Base-by-base conservation (phyloP, 2,329 filamentous ascomycete genomes). In the Diaporthe vaccinii region DNA sequence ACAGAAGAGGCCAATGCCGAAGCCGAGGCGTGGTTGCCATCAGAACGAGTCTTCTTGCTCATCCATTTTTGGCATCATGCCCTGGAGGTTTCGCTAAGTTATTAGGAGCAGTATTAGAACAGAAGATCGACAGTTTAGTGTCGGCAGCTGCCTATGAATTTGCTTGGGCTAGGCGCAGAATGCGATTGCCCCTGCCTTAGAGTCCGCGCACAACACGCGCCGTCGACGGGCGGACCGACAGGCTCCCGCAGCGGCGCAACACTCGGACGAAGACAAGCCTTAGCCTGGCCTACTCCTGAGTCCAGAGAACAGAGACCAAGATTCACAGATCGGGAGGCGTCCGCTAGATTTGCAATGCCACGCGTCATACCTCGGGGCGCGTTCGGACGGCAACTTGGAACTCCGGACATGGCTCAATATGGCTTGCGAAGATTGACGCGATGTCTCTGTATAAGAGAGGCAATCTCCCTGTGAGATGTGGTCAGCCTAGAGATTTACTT, bases 111-210 rank as follows among this genome's bases (percentile, higher is more conserved):
- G n/a, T 14, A 9, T 69, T 69, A 69, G 65, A 9, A 41, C 49
- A 2, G 17, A n/a, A 41, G 34, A 41, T 53, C 46, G 55, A 39
- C 65, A 28, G 14, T 1, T 14, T 55, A 69, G 46, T 69, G 65
- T 41, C 65, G 49, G 15, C 49, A 55, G 25, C 49, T 31, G 17
- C 34, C 4, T 41, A 55, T 31, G 3, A 55, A 41, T n/a, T 15
- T 53, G 65, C 46, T 53, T 20, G 31, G 46, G 31, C 65, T 68
- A 68, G 28, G 49, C 22, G 15, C 10, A 53, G 46, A 53, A 69
- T 69, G 65, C n/a, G 5, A 68, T 68, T 69, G 49, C 34, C 65
- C 65, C 65, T 69, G 65, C 65, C 31, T 69, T 69, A 69, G 65
- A 69, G 65, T 55, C 65, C 49, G 65, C 34, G 65, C 65, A 28